Evolutionary conservation across 345 rosid species (phyloP).

Genomic region (Corymbia maculata): DNA sequence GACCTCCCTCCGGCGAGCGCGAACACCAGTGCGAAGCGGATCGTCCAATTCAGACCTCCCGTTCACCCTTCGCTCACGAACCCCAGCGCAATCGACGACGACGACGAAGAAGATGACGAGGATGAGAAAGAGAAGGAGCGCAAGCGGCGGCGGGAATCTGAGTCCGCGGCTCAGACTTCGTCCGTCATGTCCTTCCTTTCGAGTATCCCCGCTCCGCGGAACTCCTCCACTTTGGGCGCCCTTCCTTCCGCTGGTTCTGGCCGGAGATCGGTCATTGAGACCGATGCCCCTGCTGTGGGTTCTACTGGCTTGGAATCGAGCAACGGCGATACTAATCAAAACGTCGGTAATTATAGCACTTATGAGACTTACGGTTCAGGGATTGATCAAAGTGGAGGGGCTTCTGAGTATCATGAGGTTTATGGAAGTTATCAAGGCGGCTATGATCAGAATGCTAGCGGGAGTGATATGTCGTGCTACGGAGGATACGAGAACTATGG

Average conservation of each 20-base stretch:
- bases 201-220: conserved; percentile 66
- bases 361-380: conserved; percentile 11
- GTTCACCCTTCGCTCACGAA: conserved; percentile 15
- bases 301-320: not conserved
- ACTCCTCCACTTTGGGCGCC: conserved; percentile 56
- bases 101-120: conserved; percentile 36
- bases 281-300: conserved; percentile 8
- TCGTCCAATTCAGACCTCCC: conserved; percentile 69
- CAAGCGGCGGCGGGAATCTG: conserved; percentile 26
- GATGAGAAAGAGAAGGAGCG: conserved; percentile 39
- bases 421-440: conserved; percentile 2
- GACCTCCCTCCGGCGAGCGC: not conserved
- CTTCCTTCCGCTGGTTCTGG: conserved; percentile 47
- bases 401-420: conserved; percentile 16
- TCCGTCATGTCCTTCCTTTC: conserved; percentile 70
- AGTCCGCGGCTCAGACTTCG: conserved; percentile 7
- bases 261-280: conserved; percentile 56
- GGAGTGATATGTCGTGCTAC: not conserved
- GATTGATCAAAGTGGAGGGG: conserved; percentile 17
- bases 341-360: not conserved
- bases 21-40: conserved; percentile 19
- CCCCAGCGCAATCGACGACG: conserved; percentile 20
- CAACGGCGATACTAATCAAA: conserved; percentile 2
- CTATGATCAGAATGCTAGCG: not conserved
- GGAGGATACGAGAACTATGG: not conserved